Percentiles rank a stretch among this genome's conserved stretches.
Conservation (phyloP, 495 filamentous ascomycete species). For the Hypoxylon fragiforme region DNA sequence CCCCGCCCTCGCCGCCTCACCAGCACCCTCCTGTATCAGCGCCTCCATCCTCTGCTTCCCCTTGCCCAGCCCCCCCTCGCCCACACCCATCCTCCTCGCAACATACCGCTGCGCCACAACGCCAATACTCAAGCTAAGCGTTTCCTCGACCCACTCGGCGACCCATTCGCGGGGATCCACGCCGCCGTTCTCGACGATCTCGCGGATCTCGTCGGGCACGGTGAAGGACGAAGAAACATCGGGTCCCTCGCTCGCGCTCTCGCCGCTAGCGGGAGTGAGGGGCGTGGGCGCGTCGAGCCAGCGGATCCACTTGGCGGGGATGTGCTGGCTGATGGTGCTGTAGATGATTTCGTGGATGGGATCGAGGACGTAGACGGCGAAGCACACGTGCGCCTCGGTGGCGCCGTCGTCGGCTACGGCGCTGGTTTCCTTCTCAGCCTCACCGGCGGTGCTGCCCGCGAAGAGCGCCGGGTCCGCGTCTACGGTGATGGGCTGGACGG, state of each 20-base stretch:
- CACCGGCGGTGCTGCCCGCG: slow-evolving; percentile 48
- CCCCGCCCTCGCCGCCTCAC: slow-evolving; percentile 79
- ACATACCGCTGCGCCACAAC: slow-evolving; percentile 96
- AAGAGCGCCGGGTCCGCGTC: slow-evolving; percentile 71
- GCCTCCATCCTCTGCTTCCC: slow-evolving; percentile 77
- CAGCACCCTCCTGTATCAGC: slow-evolving; percentile 70
- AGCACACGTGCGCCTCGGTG: slow-evolving; percentile 64
- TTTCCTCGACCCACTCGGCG: slow-evolving; percentile 94
- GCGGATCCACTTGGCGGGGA: slow-evolving; percentile 85
- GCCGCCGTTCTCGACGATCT: slow-evolving; percentile 85
- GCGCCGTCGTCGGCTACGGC: slow-evolving; percentile 55
- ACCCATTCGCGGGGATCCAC: slow-evolving; percentile 97
- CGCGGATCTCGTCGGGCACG: slow-evolving; percentile 80
- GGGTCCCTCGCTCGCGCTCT: slow-evolving; percentile 40
- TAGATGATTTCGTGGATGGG: slow-evolving; percentile 91
- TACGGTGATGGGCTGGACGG: slow-evolving; percentile 77
- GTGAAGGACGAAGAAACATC: slow-evolving; percentile 28
- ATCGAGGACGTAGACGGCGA: slow-evolving; percentile 91
- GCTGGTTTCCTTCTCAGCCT: slow-evolving; percentile 55
- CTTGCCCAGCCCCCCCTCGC: slow-evolving; percentile 78
- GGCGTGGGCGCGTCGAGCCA: slow-evolving; percentile 85
- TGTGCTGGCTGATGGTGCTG: slow-evolving; percentile 75
- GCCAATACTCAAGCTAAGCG: slow-evolving; percentile 76
- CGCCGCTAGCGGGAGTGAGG: slow-evolving; percentile 46
- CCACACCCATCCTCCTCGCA: slow-evolving; percentile 91